Percentiles rank a stretch among this genome's conserved stretches.
Evolutionary conservation across 257 asterid species (phyloP).

Genomic region (Penstemon eatonii): DNA sequence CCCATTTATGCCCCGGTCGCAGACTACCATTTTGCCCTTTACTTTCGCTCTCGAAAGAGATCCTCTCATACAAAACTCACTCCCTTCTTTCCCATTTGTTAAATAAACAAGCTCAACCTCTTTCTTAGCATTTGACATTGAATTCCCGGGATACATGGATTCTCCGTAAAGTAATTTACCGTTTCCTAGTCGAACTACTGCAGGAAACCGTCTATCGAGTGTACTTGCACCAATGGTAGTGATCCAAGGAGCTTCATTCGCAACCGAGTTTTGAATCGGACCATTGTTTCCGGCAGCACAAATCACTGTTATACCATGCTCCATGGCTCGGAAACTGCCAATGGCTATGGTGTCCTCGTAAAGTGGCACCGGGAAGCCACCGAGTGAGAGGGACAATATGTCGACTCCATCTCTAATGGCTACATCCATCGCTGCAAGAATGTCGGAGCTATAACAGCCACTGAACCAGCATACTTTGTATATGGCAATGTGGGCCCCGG

Average conservation of each 20-base stretch:
- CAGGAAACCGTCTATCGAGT: slow-evolving; percentile 77
- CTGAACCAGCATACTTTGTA: slow-evolving; percentile 88
- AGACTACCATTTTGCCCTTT: slow-evolving; percentile 74
- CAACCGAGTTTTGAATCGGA: slow-evolving; percentile 69
- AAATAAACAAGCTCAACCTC: slow-evolving; percentile 68
- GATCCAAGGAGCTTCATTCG: slow-evolving; percentile 92
- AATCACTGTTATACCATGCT: slow-evolving; percentile 76
- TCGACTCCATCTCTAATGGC: slow-evolving; percentile 86
- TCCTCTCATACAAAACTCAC: slow-evolving; percentile 74
- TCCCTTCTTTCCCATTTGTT: slow-evolving; percentile 52
- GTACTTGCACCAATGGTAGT: slow-evolving; percentile 88
- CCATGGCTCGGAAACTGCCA: slow-evolving; percentile 88
- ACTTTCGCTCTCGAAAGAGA: slow-evolving; percentile 58
- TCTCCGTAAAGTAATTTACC: slow-evolving; percentile 69
- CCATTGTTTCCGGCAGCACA: slow-evolving; percentile 97
- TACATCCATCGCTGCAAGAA: slow-evolving; percentile 84
- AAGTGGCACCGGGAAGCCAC: slow-evolving; percentile 80
- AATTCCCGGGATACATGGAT: slow-evolving; percentile 75
- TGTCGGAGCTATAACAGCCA: slow-evolving; percentile 93
- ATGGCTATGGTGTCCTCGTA: slow-evolving; percentile 84
- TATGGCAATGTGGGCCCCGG: slow-evolving; percentile 66
- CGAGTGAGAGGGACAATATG: slow-evolving; percentile 77
- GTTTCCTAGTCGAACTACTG: slow-evolving; percentile 61
- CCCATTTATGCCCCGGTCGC: slow-evolving; percentile 85
- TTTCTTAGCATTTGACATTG: slow-evolving; percentile 40